phyloP scores from a whole-genome alignment of 495 filamentous ascomycete genomes.

The Lindgomyces ingoldianus region DNA sequence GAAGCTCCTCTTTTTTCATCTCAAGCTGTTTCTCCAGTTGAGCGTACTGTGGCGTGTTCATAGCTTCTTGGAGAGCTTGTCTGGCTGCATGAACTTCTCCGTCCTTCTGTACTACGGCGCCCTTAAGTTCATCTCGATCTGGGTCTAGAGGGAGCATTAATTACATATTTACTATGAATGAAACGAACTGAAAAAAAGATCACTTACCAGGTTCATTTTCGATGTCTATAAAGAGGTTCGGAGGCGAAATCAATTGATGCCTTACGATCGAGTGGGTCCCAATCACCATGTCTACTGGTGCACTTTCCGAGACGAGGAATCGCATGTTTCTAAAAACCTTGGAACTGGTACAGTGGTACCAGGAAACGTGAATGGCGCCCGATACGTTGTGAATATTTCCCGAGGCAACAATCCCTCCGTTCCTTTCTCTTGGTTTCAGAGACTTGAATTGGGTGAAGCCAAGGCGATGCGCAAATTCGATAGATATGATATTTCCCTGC shows the following conservation, averaged over 20 bases:
- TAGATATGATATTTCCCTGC: conserved; percentile 2
- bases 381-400: background rate
- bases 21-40: too few relatives aligned
- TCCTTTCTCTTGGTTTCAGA: background rate
- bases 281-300: background rate
- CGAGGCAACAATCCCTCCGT: background rate
- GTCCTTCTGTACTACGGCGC: too few relatives aligned
- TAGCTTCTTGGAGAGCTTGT: too few relatives aligned
- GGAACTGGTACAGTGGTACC: background rate
- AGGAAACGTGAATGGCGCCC: background rate
- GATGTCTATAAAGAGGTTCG: too few relatives aligned
- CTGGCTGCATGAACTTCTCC: too few relatives aligned
- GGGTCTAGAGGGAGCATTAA: too few relatives aligned
- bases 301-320: conserved; percentile 3
- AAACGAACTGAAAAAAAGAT: too few relatives aligned
- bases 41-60: too few relatives aligned
- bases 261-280: background rate
- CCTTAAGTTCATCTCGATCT: too few relatives aligned
- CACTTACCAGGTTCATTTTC: too few relatives aligned
- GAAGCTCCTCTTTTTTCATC: too few relatives aligned
- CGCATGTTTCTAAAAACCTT: background rate
- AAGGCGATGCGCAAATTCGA: background rate
- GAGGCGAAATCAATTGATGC: background rate
- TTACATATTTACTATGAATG: too few relatives aligned
- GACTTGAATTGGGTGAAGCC: background rate